These are phyloP conservation scores for Fusarium chlamydosporum DNA, from an alignment of 2,329 filamentous ascomycete species.

Conservation along the genomic window DNA sequence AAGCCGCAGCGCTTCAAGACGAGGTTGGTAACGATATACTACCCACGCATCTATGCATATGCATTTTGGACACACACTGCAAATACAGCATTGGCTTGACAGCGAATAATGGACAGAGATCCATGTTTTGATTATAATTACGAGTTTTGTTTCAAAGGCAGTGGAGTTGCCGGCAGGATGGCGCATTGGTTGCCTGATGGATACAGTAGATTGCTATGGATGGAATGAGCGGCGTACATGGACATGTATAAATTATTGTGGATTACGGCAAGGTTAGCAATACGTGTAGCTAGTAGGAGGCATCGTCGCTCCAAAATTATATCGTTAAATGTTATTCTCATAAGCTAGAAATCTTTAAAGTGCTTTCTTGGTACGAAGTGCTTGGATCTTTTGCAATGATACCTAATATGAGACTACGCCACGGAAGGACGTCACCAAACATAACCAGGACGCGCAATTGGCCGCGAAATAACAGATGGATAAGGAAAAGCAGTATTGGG, in stretches of 20 bases:
- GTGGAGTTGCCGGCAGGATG: slow-evolving; percentile 37
- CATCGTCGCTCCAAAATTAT: neutral
- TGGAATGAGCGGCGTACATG: slow-evolving; percentile 34
- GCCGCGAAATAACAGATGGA: slow-evolving; percentile 11
- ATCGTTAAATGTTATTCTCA: neutral
- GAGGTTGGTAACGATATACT: slow-evolving; percentile 55
- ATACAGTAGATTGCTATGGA: slow-evolving; percentile 28
- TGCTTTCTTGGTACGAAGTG: neutral
- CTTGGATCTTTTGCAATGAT: slow-evolving; percentile 1
- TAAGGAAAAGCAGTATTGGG: neutral
- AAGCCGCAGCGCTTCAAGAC: slow-evolving; percentile 54
- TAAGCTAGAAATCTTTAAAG: neutral
- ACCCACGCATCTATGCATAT: slow-evolving; percentile 19
- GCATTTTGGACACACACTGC: slow-evolving; percentile 23
- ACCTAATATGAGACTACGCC: slow-evolving; percentile 23
- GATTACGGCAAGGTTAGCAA: slow-evolving; percentile 9
- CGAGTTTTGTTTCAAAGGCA: slow-evolving; percentile 31
- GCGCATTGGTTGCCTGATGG: slow-evolving; percentile 32
- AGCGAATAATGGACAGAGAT: slow-evolving; percentile 4
- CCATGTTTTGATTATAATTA: slow-evolving; percentile 21
- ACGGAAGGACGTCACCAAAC: slow-evolving; percentile 33
- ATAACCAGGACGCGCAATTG: slow-evolving; percentile 27
- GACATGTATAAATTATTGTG: slow-evolving; percentile 31
- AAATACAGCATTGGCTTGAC: slow-evolving; percentile 20
- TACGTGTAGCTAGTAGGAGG: slow-evolving; percentile 11